Conservation (phyloP, 805 yeast species). For the Tetrapisispora nanseiensis region DNA sequence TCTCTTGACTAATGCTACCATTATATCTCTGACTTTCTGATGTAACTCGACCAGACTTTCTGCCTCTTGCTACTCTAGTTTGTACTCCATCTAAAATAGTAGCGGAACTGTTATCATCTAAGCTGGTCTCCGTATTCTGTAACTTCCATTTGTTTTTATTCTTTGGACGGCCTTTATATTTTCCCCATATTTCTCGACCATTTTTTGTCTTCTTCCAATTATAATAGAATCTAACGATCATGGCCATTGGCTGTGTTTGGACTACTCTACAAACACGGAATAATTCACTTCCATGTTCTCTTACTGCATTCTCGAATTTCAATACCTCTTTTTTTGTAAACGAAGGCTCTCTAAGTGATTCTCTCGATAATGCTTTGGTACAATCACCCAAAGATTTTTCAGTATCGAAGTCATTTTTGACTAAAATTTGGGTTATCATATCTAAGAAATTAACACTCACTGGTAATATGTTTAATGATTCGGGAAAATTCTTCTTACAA, state of each 20-base stretch:
- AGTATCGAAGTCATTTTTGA: slow-evolving; percentile 43
- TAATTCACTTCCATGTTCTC: slow-evolving; percentile 65
- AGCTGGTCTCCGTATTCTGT: too few species aligned
- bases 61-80: neutral
- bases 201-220: slow-evolving; percentile 80
- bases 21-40: slow-evolving; percentile 5
- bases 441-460: slow-evolving; percentile 79
- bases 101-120: neutral
- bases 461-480: slow-evolving; percentile 41
- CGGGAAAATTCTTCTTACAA: slow-evolving; percentile 48
- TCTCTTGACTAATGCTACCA: slow-evolving; percentile 10
- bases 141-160: slow-evolving; percentile 43
- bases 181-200: slow-evolving; percentile 77
- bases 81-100: neutral
- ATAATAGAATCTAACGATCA: slow-evolving; percentile 80
- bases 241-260: slow-evolving; percentile 60
- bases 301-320: slow-evolving; percentile 67
- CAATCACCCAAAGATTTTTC: slow-evolving; percentile 37
- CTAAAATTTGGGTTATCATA: slow-evolving; percentile 46
- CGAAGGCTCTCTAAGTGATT: slow-evolving; percentile 65
- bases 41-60: slow-evolving; percentile 9
- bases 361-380: slow-evolving; percentile 44
- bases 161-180: slow-evolving; percentile 58
- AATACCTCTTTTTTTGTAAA: slow-evolving; percentile 52
- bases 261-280: slow-evolving; percentile 64